phyloP scores from a whole-genome alignment of 345 rosid species.

The Camelina neglecta region DNA sequence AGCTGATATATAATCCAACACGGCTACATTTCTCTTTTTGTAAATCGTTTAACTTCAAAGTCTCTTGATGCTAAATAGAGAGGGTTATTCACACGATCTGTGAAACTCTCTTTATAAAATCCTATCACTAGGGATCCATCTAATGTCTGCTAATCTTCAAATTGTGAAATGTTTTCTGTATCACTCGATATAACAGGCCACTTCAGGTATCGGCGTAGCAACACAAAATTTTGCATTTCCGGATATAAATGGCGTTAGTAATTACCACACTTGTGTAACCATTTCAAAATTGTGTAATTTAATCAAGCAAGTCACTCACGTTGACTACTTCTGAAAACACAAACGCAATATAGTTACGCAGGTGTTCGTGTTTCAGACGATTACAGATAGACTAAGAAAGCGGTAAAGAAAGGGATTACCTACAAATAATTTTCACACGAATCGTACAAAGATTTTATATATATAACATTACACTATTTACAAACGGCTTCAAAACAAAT shows the following conservation, averaged over 20 bases:
- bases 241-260: background rate
- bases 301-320: background rate
- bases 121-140: slow-evolving; percentile 1
- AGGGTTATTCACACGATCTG: background rate
- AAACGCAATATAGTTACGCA: background rate
- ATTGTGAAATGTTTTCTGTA: background rate
- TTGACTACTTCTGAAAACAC: background rate
- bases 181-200: background rate
- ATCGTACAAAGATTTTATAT: slow-evolving; percentile 5
- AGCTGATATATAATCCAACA: slow-evolving; percentile 1
- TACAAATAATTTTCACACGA: background rate
- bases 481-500: slow-evolving; percentile 15
- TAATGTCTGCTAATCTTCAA: background rate
- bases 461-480: slow-evolving; percentile 27
- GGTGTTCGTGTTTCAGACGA: background rate
- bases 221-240: background rate
- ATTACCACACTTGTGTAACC: background rate
- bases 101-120: background rate
- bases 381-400: background rate
- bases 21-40: background rate
- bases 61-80: slow-evolving; percentile 1
- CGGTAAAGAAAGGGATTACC: background rate
- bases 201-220: background rate
- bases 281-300: background rate
- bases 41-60: slow-evolving; percentile 14